These are phyloP conservation scores for Lipomyces sp. DNA, from an alignment of 805 yeast genomes.

Conservation along the genomic window DNA sequence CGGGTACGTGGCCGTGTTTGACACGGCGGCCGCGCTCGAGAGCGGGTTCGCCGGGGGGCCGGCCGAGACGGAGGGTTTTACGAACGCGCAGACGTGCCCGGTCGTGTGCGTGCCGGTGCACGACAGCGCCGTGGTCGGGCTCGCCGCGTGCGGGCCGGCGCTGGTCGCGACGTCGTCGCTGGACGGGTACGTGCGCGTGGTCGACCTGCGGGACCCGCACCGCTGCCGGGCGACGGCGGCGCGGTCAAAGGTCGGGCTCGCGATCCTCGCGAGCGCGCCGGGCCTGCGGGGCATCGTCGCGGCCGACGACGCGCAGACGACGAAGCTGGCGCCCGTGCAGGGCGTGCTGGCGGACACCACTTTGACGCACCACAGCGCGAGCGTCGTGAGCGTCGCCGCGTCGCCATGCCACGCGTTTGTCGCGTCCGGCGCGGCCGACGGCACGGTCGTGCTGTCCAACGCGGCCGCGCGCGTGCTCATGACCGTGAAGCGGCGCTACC, in stretches of 20 bases:
- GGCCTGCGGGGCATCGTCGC: constrained; percentile 1
- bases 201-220: constrained; percentile 20
- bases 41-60: not conserved
- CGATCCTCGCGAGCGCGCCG: not conserved
- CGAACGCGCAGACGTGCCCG: constrained; percentile 6
- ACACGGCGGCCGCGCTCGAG: not conserved
- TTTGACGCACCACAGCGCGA: constrained; percentile 7
- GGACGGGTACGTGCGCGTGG: constrained; percentile 15
- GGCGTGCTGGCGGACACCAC: not conserved
- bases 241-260: constrained; percentile 7
- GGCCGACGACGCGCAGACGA: constrained; percentile 3
- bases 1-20: constrained; percentile 25
- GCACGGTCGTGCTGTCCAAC: constrained; percentile 21
- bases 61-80: not conserved
- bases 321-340: constrained; percentile 1
- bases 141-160: constrained; percentile 1
- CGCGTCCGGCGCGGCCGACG: constrained; percentile 25
- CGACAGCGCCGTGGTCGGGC: constrained; percentile 1
- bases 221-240: constrained; percentile 1
- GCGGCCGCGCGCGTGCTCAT: constrained; percentile 9
- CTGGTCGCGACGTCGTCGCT: constrained; percentile 15
- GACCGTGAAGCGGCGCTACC: not conserved
- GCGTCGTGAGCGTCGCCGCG: constrained; percentile 21
- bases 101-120: constrained; percentile 16
- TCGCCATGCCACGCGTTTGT: constrained; percentile 22